Conservation (phyloP, 257 asterid genomes). For the Parsonsia alboflavescens region DNA sequence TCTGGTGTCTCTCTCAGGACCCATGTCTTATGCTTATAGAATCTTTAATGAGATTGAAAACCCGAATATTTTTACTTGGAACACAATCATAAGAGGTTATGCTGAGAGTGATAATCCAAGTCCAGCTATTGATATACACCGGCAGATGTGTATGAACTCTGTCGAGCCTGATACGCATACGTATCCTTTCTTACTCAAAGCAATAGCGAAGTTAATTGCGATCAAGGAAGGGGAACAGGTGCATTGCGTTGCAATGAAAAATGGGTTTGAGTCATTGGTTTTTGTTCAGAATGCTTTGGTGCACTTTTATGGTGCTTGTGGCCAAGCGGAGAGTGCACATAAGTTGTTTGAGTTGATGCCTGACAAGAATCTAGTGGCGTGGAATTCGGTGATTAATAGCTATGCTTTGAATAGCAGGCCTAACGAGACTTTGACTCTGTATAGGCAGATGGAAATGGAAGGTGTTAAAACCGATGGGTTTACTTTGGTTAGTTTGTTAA, state of each 20-base stretch:
- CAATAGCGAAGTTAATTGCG: slow-evolving; percentile 47
- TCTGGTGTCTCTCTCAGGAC: slow-evolving; percentile 50
- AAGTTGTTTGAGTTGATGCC: slow-evolving; percentile 56
- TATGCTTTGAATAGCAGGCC: slow-evolving; percentile 65
- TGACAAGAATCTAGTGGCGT: slow-evolving; percentile 61
- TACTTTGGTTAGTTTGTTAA: slow-evolving; percentile 74
- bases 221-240: slow-evolving; percentile 67
- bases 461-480: slow-evolving; percentile 70
- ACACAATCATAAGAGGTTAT: slow-evolving; percentile 76
- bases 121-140: slow-evolving; percentile 53
- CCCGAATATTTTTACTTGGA: slow-evolving; percentile 73
- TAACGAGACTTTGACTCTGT: slow-evolving; percentile 52
- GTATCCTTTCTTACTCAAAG: slow-evolving; percentile 72
- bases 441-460: slow-evolving; percentile 40
- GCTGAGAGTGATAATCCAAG: slow-evolving; percentile 71
- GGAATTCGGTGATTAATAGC: slow-evolving; percentile 70
- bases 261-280: slow-evolving; percentile 63
- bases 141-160: slow-evolving; percentile 27
- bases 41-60: slow-evolving; percentile 46
- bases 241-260: slow-evolving; percentile 50
- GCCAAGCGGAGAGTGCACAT: slow-evolving; percentile 51
- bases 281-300: slow-evolving; percentile 76
- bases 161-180: slow-evolving; percentile 62
- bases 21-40: slow-evolving; percentile 61
- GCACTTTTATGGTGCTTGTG: slow-evolving; percentile 67